A percentile compares a stretch with the other conserved stretches of the same genome.
Evolutionary conservation across 192 early-diverging fungal genomes (phyloP).

Genomic region (Backusella westeae): DNA sequence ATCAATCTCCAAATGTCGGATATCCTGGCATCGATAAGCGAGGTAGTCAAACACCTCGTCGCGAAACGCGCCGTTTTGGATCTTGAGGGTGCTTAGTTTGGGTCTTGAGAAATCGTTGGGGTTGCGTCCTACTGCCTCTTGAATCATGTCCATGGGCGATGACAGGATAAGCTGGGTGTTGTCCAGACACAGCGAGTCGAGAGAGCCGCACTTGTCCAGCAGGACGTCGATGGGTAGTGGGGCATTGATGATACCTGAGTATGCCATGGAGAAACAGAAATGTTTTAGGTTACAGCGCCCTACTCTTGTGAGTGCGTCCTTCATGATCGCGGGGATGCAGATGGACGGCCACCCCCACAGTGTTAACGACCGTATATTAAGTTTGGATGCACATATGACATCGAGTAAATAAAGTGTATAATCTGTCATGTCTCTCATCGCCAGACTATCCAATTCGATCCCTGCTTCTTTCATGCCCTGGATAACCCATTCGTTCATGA

Average conservation of each 20-base stretch:
- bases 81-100: background rate
- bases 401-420: background rate
- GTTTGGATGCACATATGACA: background rate
- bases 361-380: background rate
- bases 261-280: background rate
- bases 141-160: background rate
- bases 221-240: background rate
- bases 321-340: background rate
- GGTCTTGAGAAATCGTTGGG: background rate
- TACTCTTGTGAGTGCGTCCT: background rate
- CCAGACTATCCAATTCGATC: background rate
- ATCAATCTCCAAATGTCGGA: background rate
- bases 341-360: constrained; percentile 12
- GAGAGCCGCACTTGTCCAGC: background rate
- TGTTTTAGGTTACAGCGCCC: background rate
- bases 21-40: background rate
- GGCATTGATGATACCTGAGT: background rate
- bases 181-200: background rate
- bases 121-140: background rate
- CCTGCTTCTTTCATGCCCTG: background rate
- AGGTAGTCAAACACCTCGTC: background rate
- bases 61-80: constrained; percentile 5
- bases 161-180: background rate
- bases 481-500: background rate
- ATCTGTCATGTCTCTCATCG: constrained; percentile 7